Evolutionary conservation across 352 stramenopile genomes (phyloP).

Genomic region (Phytophthora parvispora): DNA sequence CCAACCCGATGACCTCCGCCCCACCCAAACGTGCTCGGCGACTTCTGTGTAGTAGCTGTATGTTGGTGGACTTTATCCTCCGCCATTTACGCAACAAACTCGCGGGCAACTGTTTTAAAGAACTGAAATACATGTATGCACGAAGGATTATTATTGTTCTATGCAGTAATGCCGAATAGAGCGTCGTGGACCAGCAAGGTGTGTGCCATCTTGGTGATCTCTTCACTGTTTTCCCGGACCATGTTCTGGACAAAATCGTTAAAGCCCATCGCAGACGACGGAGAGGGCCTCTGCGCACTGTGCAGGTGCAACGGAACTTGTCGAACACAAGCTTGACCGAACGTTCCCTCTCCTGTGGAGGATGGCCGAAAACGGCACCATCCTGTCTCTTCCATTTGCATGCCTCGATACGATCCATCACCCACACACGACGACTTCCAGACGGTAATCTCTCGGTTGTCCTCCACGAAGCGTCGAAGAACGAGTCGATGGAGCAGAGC

Average conservation of each 20-base stretch:
- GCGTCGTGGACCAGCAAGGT: neutral
- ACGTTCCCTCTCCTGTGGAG: neutral
- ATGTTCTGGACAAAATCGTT: constrained; percentile 4
- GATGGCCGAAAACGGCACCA: constrained; percentile 7
- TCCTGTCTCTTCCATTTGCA: constrained; percentile 13
- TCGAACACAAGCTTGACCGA: constrained; percentile 1
- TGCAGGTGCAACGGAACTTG: constrained; percentile 2
- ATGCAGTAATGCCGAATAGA: neutral
- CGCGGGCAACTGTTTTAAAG: no score
- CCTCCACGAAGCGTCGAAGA: neutral
- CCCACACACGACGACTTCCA: constrained; percentile 1
- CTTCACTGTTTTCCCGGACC: constrained; percentile 6
- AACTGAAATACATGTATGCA: no score
- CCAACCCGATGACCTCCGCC: no score
- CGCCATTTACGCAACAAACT: no score
- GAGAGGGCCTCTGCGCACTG: neutral
- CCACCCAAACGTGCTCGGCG: no score
- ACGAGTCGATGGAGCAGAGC: neutral
- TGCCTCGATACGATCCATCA: neutral
- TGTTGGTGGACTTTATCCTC: no score
- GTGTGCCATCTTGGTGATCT: neutral
- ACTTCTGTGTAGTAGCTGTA: no score
- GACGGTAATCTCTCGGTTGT: neutral
- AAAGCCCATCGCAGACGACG: neutral
- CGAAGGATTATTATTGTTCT: neutral